Evolutionary conservation across 1,139 yeast genomes (phyloP), one percentile per base, ranked within the genome.

Genomic region (Candida sanyaensis): DNA sequence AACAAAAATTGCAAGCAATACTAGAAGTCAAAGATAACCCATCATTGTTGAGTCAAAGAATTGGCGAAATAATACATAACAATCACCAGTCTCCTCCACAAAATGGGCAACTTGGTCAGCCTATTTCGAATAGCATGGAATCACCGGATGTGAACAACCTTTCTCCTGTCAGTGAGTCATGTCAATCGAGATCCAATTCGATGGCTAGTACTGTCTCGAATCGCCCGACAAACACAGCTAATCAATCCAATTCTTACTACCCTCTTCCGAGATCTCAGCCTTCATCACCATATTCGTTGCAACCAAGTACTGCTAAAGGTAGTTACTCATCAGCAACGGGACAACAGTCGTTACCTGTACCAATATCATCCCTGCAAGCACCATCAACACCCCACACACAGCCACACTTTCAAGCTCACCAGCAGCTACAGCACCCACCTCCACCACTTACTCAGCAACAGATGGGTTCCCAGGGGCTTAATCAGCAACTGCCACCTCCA

Each of bases 1-100:
- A 46, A 26, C 42, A 46, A 4, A 44, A 21, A 17, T n/a, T 49
- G n/a, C 38, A 32, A 7, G 31, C 41, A 3, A 33, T 49, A 36
- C 6, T 49, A 28, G 40, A 31, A 30, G 36, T 42, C 13, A 40
- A 39, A 13, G 32, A 41, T 29, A 34, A 49, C 36, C 50, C 50
- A 11, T 11, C 37, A 28, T 38, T 37, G n/a, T 32, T 45, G 33
- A 17, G n/a, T 21, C 44, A 23, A 28, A 13, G 21, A 29, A 7
- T 42, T 23, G 13, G 26, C 9, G 43, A 45, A n/a, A 5, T 42
- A 24, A 7, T 33, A 5, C 21, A 36, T 12, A 27, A 36, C 7
- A 9, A 11, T 10, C 39, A 36, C 2, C 39, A 4, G 13, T 24
- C 39, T 17, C 39, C 39, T 3, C 29, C 2, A 21, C 38, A 21